Evolutionary conservation across 352 stramenopile species (phyloP).

Genomic region (Phytophthora parvispora): DNA sequence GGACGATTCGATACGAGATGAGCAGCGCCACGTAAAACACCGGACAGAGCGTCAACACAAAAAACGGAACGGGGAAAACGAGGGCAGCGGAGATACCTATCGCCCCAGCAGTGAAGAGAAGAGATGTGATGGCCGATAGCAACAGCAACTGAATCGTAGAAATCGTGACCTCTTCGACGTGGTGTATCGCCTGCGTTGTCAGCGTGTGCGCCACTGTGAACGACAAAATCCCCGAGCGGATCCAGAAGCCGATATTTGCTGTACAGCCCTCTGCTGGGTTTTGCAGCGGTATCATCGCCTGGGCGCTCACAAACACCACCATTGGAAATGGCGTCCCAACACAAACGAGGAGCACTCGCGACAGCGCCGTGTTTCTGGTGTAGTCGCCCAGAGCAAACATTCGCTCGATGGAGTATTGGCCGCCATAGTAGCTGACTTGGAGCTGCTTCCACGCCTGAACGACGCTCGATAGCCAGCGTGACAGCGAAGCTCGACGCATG

Average conservation of each 20-base stretch:
- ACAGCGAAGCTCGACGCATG: background rate
- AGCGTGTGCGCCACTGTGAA: constrained; percentile 2
- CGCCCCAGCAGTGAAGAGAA: constrained; percentile 14
- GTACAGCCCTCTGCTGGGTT: constrained; percentile 6
- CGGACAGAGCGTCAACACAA: constrained; percentile 13
- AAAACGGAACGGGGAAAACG: constrained; percentile 31
- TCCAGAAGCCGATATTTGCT: constrained; percentile 21
- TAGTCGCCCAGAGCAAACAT: constrained; percentile 21
- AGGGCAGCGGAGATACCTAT: constrained; percentile 6
- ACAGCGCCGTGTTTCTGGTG: constrained; percentile 4
- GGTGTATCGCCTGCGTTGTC: constrained; percentile 15
- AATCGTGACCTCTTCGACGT: constrained; percentile 8
- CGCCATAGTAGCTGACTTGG: constrained; percentile 19
- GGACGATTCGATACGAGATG: constrained; percentile 16
- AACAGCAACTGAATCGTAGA: background rate
- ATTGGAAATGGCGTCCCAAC: constrained; percentile 9
- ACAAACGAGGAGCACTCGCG: constrained; percentile 12
- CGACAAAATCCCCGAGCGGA: constrained; percentile 9
- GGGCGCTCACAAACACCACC: constrained; percentile 7
- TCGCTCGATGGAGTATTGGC: constrained; percentile 25
- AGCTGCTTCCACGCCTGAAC: constrained; percentile 14
- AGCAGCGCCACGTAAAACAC: constrained; percentile 23
- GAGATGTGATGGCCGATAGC: background rate
- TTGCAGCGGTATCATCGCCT: constrained; percentile 12
- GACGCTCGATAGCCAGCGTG: constrained; percentile 3